Percentiles rank a stretch among this genome's conserved stretches.
These are phyloP conservation scores for Crepidotus sp. DNA, from an alignment of 1,284 basidiomycete genomes.

Conservation along the genomic window DNA sequence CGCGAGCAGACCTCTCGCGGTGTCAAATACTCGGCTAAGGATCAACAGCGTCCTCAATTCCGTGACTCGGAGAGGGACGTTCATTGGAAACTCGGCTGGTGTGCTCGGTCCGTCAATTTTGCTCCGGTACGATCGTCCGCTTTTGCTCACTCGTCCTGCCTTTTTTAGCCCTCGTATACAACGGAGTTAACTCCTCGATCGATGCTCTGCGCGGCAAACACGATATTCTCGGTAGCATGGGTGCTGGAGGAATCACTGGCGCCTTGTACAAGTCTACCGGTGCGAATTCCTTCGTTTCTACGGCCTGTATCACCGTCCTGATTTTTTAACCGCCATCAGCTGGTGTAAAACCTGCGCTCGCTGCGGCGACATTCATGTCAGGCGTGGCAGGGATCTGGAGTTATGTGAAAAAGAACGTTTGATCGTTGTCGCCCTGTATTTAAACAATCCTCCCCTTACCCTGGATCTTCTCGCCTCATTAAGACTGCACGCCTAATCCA, in stretches of 20 bases:
- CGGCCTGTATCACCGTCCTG: slow-evolving; percentile 26
- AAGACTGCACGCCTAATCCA: slow-evolving; percentile 15
- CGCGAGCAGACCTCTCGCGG: slow-evolving; percentile 75
- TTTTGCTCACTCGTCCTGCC: slow-evolving; percentile 22
- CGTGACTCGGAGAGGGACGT: slow-evolving; percentile 92
- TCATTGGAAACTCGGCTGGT: slow-evolving; percentile 97
- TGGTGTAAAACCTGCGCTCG: slow-evolving; percentile 82
- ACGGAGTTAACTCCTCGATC: slow-evolving; percentile 90
- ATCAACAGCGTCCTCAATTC: slow-evolving; percentile 97
- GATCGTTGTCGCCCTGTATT: slow-evolving; percentile 38
- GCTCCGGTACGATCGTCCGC: slow-evolving; percentile 21
- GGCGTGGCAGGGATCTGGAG: slow-evolving; percentile 87
- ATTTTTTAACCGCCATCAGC: slow-evolving; percentile 43
- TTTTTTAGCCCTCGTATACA: slow-evolving; percentile 85
- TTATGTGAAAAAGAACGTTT: slow-evolving; percentile 77
- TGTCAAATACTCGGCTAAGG: slow-evolving; percentile 77
- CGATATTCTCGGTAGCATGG: slow-evolving; percentile 86
- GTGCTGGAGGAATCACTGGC: slow-evolving; percentile 86
- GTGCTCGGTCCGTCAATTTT: slow-evolving; percentile 73
- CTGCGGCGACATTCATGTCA: slow-evolving; percentile 84
- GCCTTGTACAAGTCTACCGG: slow-evolving; percentile 91
- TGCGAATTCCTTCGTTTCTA: slow-evolving; percentile 38
- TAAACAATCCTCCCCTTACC: slow-evolving; percentile 41
- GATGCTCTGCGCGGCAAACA: slow-evolving; percentile 87
- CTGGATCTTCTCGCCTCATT: slow-evolving; percentile 35